Evolutionary conservation across 768 basidiomycete species (phyloP), one percentile per base, ranked within the genome.

Genomic region (Vishniacozyma victoriae): DNA sequence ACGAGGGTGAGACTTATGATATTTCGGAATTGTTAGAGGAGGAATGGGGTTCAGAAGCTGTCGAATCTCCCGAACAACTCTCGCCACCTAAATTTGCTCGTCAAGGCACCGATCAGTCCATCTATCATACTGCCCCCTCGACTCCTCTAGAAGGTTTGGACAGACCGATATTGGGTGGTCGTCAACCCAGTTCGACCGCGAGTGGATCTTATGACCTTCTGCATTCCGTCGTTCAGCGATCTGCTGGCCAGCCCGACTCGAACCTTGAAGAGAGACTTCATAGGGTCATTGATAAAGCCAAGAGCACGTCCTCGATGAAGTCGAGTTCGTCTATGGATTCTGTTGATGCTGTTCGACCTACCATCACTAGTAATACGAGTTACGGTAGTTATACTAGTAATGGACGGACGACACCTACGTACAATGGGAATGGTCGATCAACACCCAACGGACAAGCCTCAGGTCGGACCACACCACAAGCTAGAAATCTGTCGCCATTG

Each of bases 1-100:
- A 81, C 2, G 88, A 91, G 53, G 93, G 91, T 2, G 87, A 87
- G 73, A 85, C 85, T 0, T 86, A 83, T 62, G 93, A 97, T 69
- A 89, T 97, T 67, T 90, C 87, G 61, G 85, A 93, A 54, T 84
- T 95, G 41, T 79, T 96, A 39, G 89, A 92, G 65, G 82, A 87
- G 71, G 93, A 93, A 59, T 85, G 86, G 78, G 54, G 55, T 19
- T 40, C 27, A 18, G 59, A 57, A 27, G 55, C 50, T 2, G 27
- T n/a, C n/a, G n/a, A n/a, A n/a, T 9, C 29, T 9, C 29, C 29
- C 9, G 29, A 9, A 9, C 9, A 9, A n/a, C 29, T 33, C 29
- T 9, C 9, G 9, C 57, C 60, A 7, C 58, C 68, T 13, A 44
- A 49, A 12, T 40, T 65, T 3, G 35, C 46, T 40, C 41, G 68